Evolutionary conservation across 345 rosid genomes (phyloP).

Genomic region (Conringia planisiliqua): DNA sequence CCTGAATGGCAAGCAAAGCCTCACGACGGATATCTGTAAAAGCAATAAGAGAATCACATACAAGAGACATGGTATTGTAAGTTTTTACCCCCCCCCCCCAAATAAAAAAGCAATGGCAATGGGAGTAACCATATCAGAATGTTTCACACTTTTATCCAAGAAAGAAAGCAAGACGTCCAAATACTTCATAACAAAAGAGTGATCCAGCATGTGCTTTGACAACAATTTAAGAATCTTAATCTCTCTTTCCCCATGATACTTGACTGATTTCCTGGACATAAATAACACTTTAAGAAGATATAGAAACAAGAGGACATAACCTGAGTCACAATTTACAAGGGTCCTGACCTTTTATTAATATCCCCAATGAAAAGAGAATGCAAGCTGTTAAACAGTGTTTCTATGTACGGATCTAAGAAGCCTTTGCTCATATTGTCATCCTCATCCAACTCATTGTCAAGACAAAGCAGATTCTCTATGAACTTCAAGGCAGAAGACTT

Average conservation of each 20-base stretch:
- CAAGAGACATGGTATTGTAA: constrained; percentile 9
- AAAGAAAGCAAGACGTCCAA: constrained; percentile 69
- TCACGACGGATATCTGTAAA: constrained; percentile 55
- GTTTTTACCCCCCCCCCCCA: not conserved
- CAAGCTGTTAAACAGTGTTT: constrained; percentile 61
- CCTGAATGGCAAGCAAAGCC: constrained; percentile 58
- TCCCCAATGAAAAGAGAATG: constrained; percentile 57
- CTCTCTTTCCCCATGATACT: constrained; percentile 58
- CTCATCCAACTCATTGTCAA: constrained; percentile 54
- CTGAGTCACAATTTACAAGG: constrained; percentile 2
- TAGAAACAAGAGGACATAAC: constrained; percentile 17
- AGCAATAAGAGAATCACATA: constrained; percentile 16
- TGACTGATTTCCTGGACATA: constrained; percentile 62
- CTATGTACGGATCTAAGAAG: constrained; percentile 54
- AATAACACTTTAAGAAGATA: not conserved
- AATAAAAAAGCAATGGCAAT: constrained; percentile 2
- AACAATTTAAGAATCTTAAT: constrained; percentile 62
- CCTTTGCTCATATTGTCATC: constrained; percentile 41
- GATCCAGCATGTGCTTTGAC: constrained; percentile 56
- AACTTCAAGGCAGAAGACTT: constrained; percentile 63
- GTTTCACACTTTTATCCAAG: constrained; percentile 45
- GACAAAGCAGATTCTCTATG: constrained; percentile 71
- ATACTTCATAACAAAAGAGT: constrained; percentile 46
- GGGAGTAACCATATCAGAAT: constrained; percentile 55
- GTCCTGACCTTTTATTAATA: constrained; percentile 59